Percentiles rank a stretch among this genome's conserved stretches.
Conservation (phyloP, 768 basidiomycete species). For the Pisolithus sp. region DNA sequence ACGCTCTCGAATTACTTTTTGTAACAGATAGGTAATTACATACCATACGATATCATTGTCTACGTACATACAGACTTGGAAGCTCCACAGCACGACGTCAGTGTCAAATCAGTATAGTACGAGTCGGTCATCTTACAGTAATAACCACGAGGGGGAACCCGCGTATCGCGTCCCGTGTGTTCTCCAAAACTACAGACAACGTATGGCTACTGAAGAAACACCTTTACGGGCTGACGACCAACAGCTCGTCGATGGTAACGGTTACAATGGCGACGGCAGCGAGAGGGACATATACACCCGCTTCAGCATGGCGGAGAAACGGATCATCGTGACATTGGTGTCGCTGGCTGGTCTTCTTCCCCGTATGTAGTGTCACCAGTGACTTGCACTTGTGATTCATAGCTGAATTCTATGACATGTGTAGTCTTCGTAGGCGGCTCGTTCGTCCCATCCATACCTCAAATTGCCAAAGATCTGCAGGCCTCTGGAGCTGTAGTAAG, state of each 20-base stretch:
- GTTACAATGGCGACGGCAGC: neutral
- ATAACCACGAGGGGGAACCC: too few species aligned
- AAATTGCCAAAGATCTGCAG: constrained; percentile 59
- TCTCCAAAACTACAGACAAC: neutral
- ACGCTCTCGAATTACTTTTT: neutral
- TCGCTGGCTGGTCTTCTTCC: constrained; percentile 59
- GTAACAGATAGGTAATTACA: neutral
- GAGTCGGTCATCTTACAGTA: too few species aligned
- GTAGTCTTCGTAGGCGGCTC: constrained; percentile 63
- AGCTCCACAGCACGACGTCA: too few species aligned
- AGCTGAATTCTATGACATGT: neutral
- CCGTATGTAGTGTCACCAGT: constrained; percentile 32
- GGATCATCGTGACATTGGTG: constrained; percentile 48
- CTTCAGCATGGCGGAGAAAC: constrained; percentile 49
- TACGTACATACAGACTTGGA: neutral
- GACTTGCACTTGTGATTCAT: neutral
- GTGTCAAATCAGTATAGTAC: too few species aligned
- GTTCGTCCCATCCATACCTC: constrained; percentile 71
- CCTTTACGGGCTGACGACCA: constrained; percentile 16
- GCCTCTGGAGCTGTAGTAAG: constrained; percentile 54
- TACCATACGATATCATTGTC: neutral
- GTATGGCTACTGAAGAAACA: constrained; percentile 24
- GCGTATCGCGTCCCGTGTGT: too few species aligned
- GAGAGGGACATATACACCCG: constrained; percentile 43
- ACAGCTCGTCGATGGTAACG: neutral